These are phyloP conservation scores for Trypanosoma rangeli DNA, from an alignment of 208 protist genomes.

Conservation along the genomic window DNA sequence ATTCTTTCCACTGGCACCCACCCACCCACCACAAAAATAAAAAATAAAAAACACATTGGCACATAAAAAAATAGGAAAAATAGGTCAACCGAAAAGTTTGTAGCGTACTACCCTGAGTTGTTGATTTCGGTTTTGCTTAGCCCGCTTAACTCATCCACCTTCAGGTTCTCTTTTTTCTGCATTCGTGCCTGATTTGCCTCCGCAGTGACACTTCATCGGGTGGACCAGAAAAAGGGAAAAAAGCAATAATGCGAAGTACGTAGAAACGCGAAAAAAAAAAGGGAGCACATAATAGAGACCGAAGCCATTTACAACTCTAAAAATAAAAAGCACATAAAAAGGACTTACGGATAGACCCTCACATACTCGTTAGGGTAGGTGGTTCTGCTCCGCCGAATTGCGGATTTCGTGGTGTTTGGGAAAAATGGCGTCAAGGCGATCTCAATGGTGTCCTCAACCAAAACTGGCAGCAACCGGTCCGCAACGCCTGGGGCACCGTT, in stretches of 20 bases:
- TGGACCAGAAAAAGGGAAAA: neutral
- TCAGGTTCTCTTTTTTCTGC: neutral
- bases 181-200: neutral
- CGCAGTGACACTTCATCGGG: neutral
- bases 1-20: too few relatives aligned
- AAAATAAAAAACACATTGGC: neutral
- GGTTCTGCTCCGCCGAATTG: slow-evolving; percentile 21
- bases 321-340: slow-evolving; percentile 4
- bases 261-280: slow-evolving; percentile 12
- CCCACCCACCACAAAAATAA: too few relatives aligned
- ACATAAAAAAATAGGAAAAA: too few relatives aligned
- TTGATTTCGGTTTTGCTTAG: neutral
- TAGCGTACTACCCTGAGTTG: neutral
- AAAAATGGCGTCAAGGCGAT: slow-evolving; percentile 61
- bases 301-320: neutral
- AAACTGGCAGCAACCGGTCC: slow-evolving; percentile 41
- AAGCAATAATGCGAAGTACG: neutral
- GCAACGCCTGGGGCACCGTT: slow-evolving; percentile 64
- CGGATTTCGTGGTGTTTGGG: slow-evolving; percentile 38
- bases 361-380: slow-evolving; percentile 46
- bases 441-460: slow-evolving; percentile 82
- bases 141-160: neutral
- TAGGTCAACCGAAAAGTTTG: too few relatives aligned
- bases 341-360: slow-evolving; percentile 41
- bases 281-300: neutral